phyloP scores from a whole-genome alignment of 495 filamentous ascomycete species.

The Podospora pseudocomata region DNA sequence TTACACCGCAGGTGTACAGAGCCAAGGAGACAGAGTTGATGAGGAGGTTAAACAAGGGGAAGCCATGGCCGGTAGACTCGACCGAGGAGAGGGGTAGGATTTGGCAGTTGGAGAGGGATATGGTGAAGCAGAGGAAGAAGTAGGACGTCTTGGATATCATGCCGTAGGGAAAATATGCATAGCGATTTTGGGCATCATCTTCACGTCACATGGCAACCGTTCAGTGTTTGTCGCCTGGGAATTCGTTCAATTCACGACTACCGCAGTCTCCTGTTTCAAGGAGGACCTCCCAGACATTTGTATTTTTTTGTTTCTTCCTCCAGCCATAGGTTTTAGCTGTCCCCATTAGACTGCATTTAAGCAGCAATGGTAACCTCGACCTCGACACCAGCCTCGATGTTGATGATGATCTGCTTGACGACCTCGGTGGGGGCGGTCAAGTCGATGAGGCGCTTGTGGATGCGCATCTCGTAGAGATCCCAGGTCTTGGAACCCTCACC shows the following conservation, averaged over 20 bases:
- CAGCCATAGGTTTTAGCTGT: background rate
- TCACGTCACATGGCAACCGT: background rate
- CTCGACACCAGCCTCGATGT: conserved; percentile 99
- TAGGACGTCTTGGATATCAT: background rate
- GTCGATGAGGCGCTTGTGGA: conserved; percentile 86
- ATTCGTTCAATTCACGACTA: background rate
- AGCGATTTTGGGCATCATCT: background rate
- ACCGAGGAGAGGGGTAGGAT: background rate
- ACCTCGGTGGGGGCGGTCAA: conserved; percentile 97
- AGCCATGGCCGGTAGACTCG: background rate
- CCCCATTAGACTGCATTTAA: conserved; percentile 46
- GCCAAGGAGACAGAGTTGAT: conserved; percentile 42
- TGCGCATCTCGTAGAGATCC: conserved; percentile 99
- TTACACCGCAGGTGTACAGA: conserved; percentile 64
- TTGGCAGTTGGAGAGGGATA: background rate
- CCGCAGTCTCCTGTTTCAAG: background rate
- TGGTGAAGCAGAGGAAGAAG: background rate
- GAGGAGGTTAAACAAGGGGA: conserved; percentile 2
- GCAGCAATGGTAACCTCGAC: conserved; percentile 99
- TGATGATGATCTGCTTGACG: conserved; percentile 99
- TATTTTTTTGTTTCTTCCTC: conserved; percentile 7
- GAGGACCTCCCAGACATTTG: conserved; percentile 2
- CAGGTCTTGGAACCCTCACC: conserved; percentile 99
- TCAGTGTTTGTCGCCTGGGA: background rate
- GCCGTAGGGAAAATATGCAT: background rate